These are phyloP conservation scores for Penicillium flavigenum DNA, from an alignment of 495 filamentous ascomycete species.

Conservation along the genomic window DNA sequence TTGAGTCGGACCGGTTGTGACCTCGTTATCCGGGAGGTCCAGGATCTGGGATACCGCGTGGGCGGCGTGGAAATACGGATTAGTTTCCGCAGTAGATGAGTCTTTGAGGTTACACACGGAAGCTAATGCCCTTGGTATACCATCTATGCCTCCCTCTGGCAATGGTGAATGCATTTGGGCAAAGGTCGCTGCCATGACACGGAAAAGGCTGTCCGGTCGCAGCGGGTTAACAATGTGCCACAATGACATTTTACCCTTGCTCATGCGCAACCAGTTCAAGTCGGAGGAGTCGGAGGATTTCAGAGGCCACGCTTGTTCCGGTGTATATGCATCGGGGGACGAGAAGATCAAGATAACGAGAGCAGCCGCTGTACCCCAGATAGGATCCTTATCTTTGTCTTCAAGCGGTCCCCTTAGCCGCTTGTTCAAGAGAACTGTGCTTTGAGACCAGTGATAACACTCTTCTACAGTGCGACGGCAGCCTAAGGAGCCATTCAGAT, in stretches of 20 bases:
- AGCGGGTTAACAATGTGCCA: conserved; percentile 43
- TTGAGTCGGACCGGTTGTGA: not conserved
- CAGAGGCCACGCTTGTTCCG: not conserved
- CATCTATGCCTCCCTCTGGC: not conserved
- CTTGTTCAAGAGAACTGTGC: conserved; percentile 38
- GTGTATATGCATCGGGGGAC: not conserved
- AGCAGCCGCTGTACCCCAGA: not conserved
- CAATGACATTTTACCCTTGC: conserved; percentile 44
- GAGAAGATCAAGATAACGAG: not conserved
- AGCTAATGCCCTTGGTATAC: not conserved
- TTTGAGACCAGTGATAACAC: conserved; percentile 45
- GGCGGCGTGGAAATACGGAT: not conserved
- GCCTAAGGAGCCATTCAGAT: conserved; percentile 31
- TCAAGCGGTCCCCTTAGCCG: conserved; percentile 35
- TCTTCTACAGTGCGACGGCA: conserved; percentile 36
- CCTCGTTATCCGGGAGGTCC: not conserved
- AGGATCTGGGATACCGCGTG: not conserved
- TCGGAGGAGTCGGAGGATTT: conserved; percentile 26
- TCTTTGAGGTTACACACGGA: not conserved
- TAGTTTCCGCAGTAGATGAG: not conserved
- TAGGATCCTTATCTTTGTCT: conserved; percentile 36
- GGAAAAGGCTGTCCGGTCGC: conserved; percentile 29
- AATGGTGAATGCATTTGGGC: not conserved
- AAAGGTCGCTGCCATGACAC: not conserved
- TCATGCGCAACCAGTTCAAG: conserved; percentile 46